Evolutionary conservation across 2,329 filamentous ascomycete species (phyloP).

Genomic region (Penicillium verrucosum): DNA sequence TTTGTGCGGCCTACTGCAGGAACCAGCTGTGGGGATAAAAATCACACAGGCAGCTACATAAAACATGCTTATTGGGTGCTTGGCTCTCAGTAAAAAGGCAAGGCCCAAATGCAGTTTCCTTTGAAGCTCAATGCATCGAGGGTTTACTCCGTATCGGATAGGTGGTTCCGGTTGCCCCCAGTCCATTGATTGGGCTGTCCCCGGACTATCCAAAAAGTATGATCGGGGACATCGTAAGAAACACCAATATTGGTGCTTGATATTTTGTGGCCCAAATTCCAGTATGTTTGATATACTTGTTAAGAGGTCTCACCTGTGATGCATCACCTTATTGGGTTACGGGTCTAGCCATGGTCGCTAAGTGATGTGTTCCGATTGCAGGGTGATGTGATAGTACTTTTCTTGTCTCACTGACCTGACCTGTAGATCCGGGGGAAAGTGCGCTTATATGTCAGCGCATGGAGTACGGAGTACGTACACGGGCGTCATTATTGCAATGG

Average conservation of each 20-base stretch:
- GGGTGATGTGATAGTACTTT: slow-evolving; percentile 19
- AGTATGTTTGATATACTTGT: not conserved
- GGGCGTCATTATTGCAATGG: not conserved
- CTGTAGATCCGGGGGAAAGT: slow-evolving; percentile 16
- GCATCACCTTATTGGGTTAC: slow-evolving; percentile 22
- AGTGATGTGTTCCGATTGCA: slow-evolving; percentile 26
- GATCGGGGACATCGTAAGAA: not conserved
- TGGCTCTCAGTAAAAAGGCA: slow-evolving; percentile 4
- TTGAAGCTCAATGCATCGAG: slow-evolving; percentile 6
- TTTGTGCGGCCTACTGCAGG: slow-evolving; percentile 37
- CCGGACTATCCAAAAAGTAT: not conserved
- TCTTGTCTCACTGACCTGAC: slow-evolving; percentile 10
- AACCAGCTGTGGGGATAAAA: slow-evolving; percentile 26
- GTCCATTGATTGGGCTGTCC: slow-evolving; percentile 9
- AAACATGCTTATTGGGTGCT: not conserved
- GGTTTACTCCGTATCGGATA: slow-evolving; percentile 2
- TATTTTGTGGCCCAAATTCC: not conserved
- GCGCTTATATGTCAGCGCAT: slow-evolving; percentile 2
- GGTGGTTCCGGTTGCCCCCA: slow-evolving; percentile 5
- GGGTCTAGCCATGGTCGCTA: slow-evolving; percentile 18
- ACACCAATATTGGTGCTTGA: not conserved
- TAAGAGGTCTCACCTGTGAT: slow-evolving; percentile 9
- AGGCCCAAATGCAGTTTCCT: slow-evolving; percentile 9
- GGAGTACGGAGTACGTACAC: not conserved
- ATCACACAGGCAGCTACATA: not conserved